Percentiles rank a stretch among this genome's conserved stretches.
Evolutionary conservation across 108 stramenopile genomes (phyloP).

Genomic region (Epipyxis sp.): DNA sequence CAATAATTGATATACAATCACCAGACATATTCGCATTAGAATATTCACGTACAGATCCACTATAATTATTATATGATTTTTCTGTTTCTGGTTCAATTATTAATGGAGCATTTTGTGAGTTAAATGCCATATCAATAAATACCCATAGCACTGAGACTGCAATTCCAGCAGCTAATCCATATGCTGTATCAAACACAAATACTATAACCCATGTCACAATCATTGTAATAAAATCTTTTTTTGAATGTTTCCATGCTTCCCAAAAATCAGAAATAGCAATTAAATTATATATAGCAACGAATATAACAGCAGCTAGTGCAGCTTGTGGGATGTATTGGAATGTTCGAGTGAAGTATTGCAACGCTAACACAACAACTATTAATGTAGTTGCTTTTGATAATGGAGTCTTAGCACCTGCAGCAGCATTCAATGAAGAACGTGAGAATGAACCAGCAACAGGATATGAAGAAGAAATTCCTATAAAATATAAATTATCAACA

Average conservation of each 20-base stretch:
- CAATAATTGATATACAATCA: too few relatives aligned
- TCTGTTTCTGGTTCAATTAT: too few relatives aligned
- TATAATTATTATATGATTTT: too few relatives aligned
- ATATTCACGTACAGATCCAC: too few relatives aligned
- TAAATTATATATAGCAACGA: conserved; percentile 21
- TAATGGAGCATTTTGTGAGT: neutral
- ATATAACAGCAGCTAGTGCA: conserved; percentile 32
- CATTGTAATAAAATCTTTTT: conserved; percentile 24
- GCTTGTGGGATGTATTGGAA: conserved; percentile 29
- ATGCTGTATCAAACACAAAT: neutral
- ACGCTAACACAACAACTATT: neutral
- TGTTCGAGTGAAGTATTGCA: conserved; percentile 27
- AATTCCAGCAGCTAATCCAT: conserved; percentile 26
- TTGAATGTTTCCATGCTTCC: conserved; percentile 22
- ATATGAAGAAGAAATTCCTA: conserved; percentile 28
- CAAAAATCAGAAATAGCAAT: conserved; percentile 23
- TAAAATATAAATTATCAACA: too few relatives aligned
- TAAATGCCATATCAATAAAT: neutral
- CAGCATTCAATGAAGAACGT: conserved; percentile 17
- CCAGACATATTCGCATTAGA: too few relatives aligned
- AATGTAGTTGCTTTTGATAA: conserved; percentile 13
- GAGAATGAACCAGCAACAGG: conserved; percentile 37
- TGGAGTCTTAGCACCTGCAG: conserved; percentile 27
- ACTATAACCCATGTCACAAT: conserved; percentile 8
- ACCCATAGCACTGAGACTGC: neutral